These are phyloP conservation scores for Sphagnum fallax DNA, from an alignment of 228 moss, liverwort and hornwort species.

Conservation along the genomic window DNA sequence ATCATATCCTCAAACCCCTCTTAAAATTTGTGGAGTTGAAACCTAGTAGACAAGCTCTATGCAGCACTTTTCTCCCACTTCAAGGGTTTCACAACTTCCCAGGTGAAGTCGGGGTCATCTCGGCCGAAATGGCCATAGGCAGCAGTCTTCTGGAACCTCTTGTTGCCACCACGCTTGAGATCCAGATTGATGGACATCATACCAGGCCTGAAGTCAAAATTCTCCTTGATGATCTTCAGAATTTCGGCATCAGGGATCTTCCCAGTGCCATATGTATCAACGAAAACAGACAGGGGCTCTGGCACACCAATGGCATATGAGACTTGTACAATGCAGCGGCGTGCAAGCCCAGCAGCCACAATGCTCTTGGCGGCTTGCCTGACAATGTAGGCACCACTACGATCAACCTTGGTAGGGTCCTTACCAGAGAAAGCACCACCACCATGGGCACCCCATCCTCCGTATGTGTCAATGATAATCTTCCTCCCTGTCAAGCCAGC, in stretches of 20 bases:
- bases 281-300: slow-evolving; percentile 80
- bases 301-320: slow-evolving; percentile 91
- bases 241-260: slow-evolving; percentile 63
- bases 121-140: slow-evolving; percentile 86
- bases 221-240: slow-evolving; percentile 63
- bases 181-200: slow-evolving; percentile 91
- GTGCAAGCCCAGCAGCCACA: slow-evolving; percentile 68
- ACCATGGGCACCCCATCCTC: slow-evolving; percentile 90
- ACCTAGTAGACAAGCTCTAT: too few relatives aligned
- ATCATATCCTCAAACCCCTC: too few relatives aligned
- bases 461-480: slow-evolving; percentile 89
- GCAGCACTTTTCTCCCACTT: slow-evolving; percentile 34
- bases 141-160: slow-evolving; percentile 88
- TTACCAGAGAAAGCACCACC: slow-evolving; percentile 86
- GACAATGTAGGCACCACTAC: slow-evolving; percentile 85
- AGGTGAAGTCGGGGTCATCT: slow-evolving; percentile 80
- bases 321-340: slow-evolving; percentile 73
- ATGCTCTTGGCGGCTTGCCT: slow-evolving; percentile 89
- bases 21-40: too few relatives aligned
- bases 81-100: slow-evolving; percentile 82
- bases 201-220: slow-evolving; percentile 85
- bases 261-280: slow-evolving; percentile 76
- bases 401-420: slow-evolving; percentile 87
- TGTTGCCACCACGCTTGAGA: slow-evolving; percentile 82
- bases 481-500: slow-evolving; percentile 81